These are phyloP conservation scores for Epichloe brachyelytri DNA, from an alignment of 2,329 filamentous ascomycete genomes.

Conservation along the genomic window DNA sequence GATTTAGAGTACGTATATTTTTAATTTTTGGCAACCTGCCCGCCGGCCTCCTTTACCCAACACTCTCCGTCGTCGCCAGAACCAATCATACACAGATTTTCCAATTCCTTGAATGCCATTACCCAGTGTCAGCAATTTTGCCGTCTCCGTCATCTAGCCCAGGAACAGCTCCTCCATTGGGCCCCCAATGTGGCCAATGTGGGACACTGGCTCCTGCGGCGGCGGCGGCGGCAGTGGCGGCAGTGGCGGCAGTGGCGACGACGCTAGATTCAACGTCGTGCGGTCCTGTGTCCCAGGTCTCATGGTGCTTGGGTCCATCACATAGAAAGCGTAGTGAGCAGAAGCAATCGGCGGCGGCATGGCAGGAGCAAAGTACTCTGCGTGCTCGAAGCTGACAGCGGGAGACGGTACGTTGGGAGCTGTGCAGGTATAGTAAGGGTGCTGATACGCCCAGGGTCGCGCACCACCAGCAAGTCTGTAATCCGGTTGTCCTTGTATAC, in stretches of 20 bases:
- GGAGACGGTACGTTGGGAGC: neutral
- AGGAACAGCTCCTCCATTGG: constrained; percentile 3
- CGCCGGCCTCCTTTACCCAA: neutral
- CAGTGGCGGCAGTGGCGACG: neutral
- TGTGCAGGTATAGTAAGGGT: neutral
- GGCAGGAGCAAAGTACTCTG: neutral
- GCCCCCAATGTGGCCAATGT: constrained; percentile 1
- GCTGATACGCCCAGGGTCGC: neutral
- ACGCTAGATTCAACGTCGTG: neutral
- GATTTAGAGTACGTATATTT: neutral
- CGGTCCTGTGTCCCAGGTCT: neutral
- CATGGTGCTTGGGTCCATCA: neutral
- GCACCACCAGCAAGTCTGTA: neutral
- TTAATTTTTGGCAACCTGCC: neutral
- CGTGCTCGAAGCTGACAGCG: constrained; percentile 1
- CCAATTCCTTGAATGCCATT: neutral
- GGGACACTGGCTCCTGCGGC: neutral
- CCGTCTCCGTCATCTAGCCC: neutral
- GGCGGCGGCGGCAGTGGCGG: neutral
- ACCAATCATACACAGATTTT: neutral
- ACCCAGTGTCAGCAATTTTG: neutral
- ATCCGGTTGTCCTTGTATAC: neutral
- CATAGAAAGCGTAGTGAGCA: neutral
- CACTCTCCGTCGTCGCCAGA: neutral
- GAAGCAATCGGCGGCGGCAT: neutral